phyloP scores from a whole-genome alignment of 1,139 yeast species.

The Meyerozyma sp. region DNA sequence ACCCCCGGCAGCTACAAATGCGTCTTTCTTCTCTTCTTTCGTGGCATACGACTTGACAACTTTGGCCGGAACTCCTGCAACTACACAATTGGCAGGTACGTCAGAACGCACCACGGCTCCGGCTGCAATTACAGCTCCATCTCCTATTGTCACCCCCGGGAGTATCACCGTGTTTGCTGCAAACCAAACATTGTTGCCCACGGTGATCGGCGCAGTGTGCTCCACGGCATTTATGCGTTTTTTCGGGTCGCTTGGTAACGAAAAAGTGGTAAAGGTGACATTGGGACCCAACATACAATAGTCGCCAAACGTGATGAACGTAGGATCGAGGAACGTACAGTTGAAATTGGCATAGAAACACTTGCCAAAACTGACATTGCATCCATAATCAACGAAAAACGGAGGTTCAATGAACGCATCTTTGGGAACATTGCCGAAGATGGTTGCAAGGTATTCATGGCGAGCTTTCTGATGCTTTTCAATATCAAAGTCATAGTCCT shows the following conservation, averaged over 20 bases:
- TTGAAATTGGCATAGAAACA: slow-evolving; percentile 53
- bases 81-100: slow-evolving; percentile 49
- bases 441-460: slow-evolving; percentile 22
- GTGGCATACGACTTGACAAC: slow-evolving; percentile 24
- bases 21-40: background rate
- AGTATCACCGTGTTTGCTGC: slow-evolving; percentile 51
- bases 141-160: slow-evolving; percentile 66
- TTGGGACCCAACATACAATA: slow-evolving; percentile 62
- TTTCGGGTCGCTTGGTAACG: slow-evolving; percentile 55
- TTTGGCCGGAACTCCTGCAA: slow-evolving; percentile 59
- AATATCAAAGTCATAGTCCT: slow-evolving; percentile 23
- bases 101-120: slow-evolving; percentile 57
- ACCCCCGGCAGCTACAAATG: background rate
- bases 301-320: slow-evolving; percentile 56
- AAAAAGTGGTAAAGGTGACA: slow-evolving; percentile 55
- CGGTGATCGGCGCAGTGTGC: slow-evolving; percentile 49
- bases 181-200: slow-evolving; percentile 65
- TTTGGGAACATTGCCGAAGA: slow-evolving; percentile 42
- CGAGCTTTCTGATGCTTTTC: slow-evolving; percentile 27
- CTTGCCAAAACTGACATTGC: slow-evolving; percentile 46
- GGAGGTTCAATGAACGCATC: slow-evolving; percentile 47
- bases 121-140: slow-evolving; percentile 58
- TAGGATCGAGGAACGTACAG: slow-evolving; percentile 51
- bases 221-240: slow-evolving; percentile 26
- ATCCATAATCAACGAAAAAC: slow-evolving; percentile 54